Evolutionary conservation across 768 basidiomycete species (phyloP).

Genomic region (Mycena crocata): DNA sequence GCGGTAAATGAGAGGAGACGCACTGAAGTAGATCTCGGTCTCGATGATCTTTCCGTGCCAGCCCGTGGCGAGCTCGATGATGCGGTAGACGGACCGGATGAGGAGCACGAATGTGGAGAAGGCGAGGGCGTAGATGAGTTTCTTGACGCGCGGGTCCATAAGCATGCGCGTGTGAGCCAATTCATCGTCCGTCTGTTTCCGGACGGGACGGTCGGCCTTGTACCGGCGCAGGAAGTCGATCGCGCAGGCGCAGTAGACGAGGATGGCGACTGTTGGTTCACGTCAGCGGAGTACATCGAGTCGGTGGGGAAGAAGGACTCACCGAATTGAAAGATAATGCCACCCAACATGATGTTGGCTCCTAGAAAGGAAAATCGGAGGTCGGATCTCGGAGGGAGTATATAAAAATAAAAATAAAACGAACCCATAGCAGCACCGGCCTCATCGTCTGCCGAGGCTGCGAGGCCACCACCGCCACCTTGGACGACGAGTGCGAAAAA

Average conservation of each 20-base stretch:
- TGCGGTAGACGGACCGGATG: slow-evolving; percentile 55
- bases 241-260: slow-evolving; percentile 53
- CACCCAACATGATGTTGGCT: slow-evolving; percentile 60
- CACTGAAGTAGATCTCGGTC: slow-evolving; percentile 49
- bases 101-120: slow-evolving; percentile 57
- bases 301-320: slow-evolving; percentile 40
- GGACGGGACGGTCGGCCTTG: slow-evolving; percentile 47
- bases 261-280: slow-evolving; percentile 51
- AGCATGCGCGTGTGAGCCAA: slow-evolving; percentile 36
- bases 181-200: background rate
- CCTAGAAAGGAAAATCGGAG: background rate
- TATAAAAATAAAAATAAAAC: slow-evolving; percentile 39
- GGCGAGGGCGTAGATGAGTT: slow-evolving; percentile 48
- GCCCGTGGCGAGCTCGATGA: slow-evolving; percentile 43
- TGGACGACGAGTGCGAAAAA: slow-evolving; percentile 20
- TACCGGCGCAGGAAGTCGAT: slow-evolving; percentile 61
- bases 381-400: background rate
- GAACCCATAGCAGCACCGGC: background rate
- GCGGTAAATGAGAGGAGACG: slow-evolving; percentile 63
- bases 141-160: slow-evolving; percentile 5
- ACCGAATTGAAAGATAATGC: slow-evolving; percentile 71
- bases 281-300: slow-evolving; percentile 40
- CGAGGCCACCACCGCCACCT: slow-evolving; percentile 15
- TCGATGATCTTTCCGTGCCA: background rate
- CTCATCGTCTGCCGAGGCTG: slow-evolving; percentile 16